Evolutionary conservation across 257 asterid genomes (phyloP).

Genomic region (Solanum megistacrolobum): DNA sequence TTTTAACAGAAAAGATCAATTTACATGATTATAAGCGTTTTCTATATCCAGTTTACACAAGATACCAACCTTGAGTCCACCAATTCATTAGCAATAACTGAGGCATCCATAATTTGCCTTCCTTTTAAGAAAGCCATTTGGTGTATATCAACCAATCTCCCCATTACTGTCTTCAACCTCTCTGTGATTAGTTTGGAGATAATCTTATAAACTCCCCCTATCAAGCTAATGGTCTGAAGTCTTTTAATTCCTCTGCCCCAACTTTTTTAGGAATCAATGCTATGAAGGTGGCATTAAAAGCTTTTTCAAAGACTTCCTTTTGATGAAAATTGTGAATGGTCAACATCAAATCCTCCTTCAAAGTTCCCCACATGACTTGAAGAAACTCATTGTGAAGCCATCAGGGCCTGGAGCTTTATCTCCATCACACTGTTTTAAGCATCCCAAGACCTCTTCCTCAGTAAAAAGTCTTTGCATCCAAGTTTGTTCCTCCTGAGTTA

Average conservation of each 20-base stretch:
- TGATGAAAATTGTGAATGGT: background rate
- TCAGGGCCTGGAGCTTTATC: background rate
- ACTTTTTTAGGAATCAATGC: no score
- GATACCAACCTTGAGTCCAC: background rate
- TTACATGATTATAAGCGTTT: background rate
- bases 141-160: background rate
- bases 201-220: background rate
- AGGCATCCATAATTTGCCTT: background rate
- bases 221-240: background rate
- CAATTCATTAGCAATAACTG: background rate
- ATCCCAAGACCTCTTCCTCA: background rate
- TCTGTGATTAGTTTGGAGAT: background rate
- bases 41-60: background rate
- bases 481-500: background rate
- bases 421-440: background rate
- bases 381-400: background rate
- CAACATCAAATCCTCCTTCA: background rate
- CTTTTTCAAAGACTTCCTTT: background rate
- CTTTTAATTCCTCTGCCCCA: no score
- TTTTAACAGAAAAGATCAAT: background rate
- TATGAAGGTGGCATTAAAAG: no score
- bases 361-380: background rate
- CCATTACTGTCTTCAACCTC: background rate
- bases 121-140: background rate
- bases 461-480: background rate